A percentile compares a stretch with the other conserved stretches of the same genome.
phyloP scores from a whole-genome alignment of 176 grass and related monocot genomes.

The Carex scoparia region DNA sequence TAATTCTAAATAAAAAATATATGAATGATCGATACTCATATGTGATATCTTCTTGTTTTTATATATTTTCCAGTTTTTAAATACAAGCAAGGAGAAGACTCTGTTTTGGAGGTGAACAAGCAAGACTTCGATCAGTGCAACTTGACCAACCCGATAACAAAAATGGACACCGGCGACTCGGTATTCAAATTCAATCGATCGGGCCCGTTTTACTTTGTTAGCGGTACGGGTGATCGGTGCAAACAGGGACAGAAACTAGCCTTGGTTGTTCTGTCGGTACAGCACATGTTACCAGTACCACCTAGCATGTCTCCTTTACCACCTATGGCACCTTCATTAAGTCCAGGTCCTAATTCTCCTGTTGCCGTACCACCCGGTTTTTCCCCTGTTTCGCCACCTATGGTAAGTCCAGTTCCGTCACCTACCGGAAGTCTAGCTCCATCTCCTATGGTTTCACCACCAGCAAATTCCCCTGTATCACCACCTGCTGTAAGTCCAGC shows the following conservation, averaged over 20 bases:
- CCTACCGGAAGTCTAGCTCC: background rate
- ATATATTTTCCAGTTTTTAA: constrained; percentile 4
- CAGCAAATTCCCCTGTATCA: background rate
- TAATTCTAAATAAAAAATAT: background rate
- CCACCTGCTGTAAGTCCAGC: background rate
- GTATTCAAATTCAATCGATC: constrained; percentile 13
- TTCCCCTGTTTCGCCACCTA: background rate
- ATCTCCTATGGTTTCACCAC: background rate
- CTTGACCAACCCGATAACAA: constrained; percentile 19
- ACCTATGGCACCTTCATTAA: background rate
- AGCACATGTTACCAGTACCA: background rate
- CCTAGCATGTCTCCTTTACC: background rate
- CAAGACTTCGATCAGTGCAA: constrained; percentile 21
- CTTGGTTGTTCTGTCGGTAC: background rate
- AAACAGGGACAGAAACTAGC: constrained; percentile 18
- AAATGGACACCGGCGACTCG: constrained; percentile 14
- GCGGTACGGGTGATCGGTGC: constrained; percentile 18
- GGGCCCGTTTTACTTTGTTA: constrained; percentile 16
- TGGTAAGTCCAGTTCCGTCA: background rate
- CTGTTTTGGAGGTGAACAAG: constrained; percentile 19
- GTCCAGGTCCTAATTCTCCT: background rate
- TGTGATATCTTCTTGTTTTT: background rate
- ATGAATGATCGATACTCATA: background rate
- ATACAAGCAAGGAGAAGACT: constrained; percentile 17
- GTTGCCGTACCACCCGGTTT: background rate